Evolutionary conservation across 208 protist genomes (phyloP), one percentile per base, ranked within the genome.

Genomic region (Entamoeba histolytica): DNA sequence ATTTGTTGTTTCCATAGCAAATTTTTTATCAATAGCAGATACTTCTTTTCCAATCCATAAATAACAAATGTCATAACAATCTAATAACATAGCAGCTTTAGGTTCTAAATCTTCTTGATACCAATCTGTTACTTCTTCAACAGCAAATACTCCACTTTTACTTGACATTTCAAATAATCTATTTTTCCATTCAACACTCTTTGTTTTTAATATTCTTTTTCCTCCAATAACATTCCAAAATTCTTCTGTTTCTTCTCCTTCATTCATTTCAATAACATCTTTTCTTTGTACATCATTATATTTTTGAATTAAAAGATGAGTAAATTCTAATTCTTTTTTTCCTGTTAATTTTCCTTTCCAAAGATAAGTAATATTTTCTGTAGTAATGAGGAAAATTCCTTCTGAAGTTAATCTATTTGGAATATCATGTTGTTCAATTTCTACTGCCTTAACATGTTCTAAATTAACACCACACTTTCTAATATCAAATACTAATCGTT

Each of bases 51-150:
- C 93, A n/a, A 94, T 23, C 93, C 93, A 94, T 5, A 92, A 35
- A 49, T 49, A 94, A 91, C 92, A 31, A 10, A 47, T 31, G 5
- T 52, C 19, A n/a, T 93, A 94, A 47, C 17, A 49, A 51, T 94
- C 93, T 31, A 94, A 52, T 35, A 94, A 52, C 28, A 93, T 55
- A 4, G n/a, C 51, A 10, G 35, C 19, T 28, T 92, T 49, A 7
- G 49, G 28, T 49, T 92, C 39, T n/a, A 94, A 92, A 93, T 94
- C 73, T 23, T 94, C 93, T 55, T 94, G 93, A 52, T 49, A 52
- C 47, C 91, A 94, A 35, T 94, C 91, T 14, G 6, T 44, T 5
- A 94, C 44, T 92, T 94, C 93, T 92, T 94, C 93, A 52, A 92
- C 51, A 23, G 19, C 23, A 50, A 44, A 94, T 5, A 35, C 49